A percentile compares a stretch with the other conserved stretches of the same genome.
phyloP scores from a whole-genome alignment of 306 rosid species.

The Quercus robur region DNA sequence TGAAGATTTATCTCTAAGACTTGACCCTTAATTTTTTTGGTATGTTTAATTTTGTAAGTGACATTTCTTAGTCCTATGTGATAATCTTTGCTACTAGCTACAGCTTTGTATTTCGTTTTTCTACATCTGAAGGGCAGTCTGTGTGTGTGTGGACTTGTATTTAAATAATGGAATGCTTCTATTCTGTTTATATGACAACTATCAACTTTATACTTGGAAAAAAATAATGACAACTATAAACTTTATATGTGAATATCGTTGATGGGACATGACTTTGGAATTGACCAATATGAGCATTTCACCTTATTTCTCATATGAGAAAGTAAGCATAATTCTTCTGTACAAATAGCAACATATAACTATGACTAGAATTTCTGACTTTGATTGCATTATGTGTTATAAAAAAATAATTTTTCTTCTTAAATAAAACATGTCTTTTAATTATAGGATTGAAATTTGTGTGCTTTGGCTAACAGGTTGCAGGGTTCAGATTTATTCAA shows the following conservation, averaged over 20 bases:
- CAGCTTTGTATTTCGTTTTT: not conserved
- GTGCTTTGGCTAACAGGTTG: not conserved
- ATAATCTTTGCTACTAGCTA: conserved; percentile 3
- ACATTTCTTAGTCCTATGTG: conserved; percentile 7
- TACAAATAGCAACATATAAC: not conserved
- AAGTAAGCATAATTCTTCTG: not conserved
- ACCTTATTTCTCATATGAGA: not conserved
- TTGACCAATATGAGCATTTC: not conserved
- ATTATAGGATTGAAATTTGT: not conserved
- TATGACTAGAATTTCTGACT: not conserved
- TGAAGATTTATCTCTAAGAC: conserved; percentile 13
- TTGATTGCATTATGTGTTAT: not conserved
- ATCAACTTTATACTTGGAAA: not conserved
- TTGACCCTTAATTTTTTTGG: conserved; percentile 9
- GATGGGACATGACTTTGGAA: not conserved
- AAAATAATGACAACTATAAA: not conserved
- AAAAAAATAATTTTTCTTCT: not conserved
- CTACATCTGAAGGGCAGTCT: not conserved
- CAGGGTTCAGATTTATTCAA: not conserved
- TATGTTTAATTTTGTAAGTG: conserved; percentile 5
- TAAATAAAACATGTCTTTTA: not conserved
- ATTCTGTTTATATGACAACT: not conserved
- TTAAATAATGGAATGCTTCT: not conserved
- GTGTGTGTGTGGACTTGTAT: not conserved
- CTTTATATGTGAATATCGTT: not conserved